Conservation (phyloP, 2,329 filamentous ascomycete genomes). For the Colletotrichum sp. region DNA sequence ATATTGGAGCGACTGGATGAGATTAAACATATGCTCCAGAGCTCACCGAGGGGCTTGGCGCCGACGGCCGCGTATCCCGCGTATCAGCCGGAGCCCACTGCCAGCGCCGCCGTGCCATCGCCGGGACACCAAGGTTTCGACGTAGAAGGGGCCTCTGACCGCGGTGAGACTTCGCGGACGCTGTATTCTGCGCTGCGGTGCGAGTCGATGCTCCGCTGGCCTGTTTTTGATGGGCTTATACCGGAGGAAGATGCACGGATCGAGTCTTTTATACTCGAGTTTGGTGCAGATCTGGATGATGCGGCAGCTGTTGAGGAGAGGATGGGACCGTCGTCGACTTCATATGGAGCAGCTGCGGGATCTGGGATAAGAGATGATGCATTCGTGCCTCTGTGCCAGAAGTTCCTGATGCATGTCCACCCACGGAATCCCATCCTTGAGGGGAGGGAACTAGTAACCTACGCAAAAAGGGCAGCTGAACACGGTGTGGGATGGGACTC, state of each 20-base stretch:
- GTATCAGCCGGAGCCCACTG: background rate
- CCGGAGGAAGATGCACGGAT: background rate
- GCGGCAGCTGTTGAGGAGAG: background rate
- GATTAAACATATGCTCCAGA: background rate
- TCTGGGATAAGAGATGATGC: background rate
- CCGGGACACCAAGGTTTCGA: background rate
- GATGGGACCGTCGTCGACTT: background rate
- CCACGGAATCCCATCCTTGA: conserved; percentile 28
- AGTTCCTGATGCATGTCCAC: conserved; percentile 24
- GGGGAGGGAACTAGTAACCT: conserved; percentile 19
- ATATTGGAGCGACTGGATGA: background rate
- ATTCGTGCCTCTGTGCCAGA: conserved; percentile 14
- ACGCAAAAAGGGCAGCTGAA: conserved; percentile 6
- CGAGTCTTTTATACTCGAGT: conserved; percentile 14
- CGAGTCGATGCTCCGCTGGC: conserved; percentile 19
- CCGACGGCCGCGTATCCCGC: background rate
- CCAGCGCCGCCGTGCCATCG: background rate
- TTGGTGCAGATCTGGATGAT: background rate
- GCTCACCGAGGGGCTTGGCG: background rate
- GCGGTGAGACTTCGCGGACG: background rate
- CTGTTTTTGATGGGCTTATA: conserved; percentile 4
- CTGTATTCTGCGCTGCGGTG: background rate
- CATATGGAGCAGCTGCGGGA: fast-evolving
- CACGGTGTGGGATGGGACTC: conserved; percentile 25
- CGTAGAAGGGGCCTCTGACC: background rate